phyloP scores from a whole-genome alignment of 208 protist species.

The Acanthamoeba culbertsoni region DNA sequence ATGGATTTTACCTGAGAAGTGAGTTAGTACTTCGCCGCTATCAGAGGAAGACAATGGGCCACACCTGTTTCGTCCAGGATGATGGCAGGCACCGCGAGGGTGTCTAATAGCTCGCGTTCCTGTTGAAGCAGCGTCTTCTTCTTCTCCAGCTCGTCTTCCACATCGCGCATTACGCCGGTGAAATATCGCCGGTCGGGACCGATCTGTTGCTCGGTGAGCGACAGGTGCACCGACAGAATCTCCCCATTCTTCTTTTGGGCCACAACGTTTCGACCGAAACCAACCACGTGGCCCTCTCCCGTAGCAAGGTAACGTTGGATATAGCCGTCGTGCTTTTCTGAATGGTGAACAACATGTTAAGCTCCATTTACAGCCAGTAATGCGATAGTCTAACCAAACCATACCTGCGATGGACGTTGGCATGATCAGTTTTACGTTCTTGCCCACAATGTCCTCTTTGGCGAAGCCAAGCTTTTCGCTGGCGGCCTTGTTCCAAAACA shows the following conservation, averaged over 20 bases:
- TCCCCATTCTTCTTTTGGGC: slow-evolving; percentile 40
- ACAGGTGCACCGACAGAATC: slow-evolving; percentile 43
- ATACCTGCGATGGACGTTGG: slow-evolving; percentile 5
- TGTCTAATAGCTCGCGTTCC: slow-evolving; percentile 47
- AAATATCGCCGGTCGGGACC: background rate
- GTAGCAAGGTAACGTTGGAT: slow-evolving; percentile 14
- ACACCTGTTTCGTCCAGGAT: slow-evolving; percentile 31
- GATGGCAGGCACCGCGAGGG: slow-evolving; percentile 20
- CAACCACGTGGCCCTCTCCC: slow-evolving; percentile 6
- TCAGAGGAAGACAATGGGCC: background rate
- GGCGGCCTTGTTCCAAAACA: slow-evolving; percentile 54
- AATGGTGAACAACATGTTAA: background rate
- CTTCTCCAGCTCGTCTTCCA: slow-evolving; percentile 53
- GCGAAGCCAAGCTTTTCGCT: background rate
- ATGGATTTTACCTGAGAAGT: background rate
- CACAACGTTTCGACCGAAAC: slow-evolving; percentile 35
- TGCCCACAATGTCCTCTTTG: slow-evolving; percentile 44
- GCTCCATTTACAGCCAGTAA: background rate
- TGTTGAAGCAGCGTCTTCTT: slow-evolving; percentile 58
- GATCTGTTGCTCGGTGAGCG: slow-evolving; percentile 55
- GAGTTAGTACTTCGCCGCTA: background rate
- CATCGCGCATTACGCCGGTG: slow-evolving; percentile 32
- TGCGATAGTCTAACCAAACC: background rate
- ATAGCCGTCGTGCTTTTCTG: slow-evolving; percentile 53
- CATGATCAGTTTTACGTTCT: slow-evolving; percentile 56